These are phyloP conservation scores for Claviceps cyperi DNA, from an alignment of 2,329 filamentous ascomycete species.

Conservation along the genomic window DNA sequence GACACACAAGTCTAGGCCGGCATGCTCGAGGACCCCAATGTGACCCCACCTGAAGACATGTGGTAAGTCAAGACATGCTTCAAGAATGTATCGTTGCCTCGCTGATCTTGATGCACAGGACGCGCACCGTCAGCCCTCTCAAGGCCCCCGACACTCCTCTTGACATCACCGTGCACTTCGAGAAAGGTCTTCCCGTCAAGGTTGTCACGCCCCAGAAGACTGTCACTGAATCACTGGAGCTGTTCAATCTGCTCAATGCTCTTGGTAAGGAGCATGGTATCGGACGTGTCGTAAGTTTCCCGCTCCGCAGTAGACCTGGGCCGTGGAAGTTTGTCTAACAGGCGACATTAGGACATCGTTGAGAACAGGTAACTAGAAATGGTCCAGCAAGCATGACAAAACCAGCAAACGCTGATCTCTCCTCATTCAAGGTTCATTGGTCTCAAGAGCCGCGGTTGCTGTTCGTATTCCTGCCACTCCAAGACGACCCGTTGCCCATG, in stretches of 20 bases:
- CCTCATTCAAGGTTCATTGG: not conserved
- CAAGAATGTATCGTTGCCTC: not conserved
- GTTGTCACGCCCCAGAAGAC: not conserved
- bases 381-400: not conserved
- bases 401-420: not conserved
- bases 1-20: not conserved
- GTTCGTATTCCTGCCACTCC: not conserved
- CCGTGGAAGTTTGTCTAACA: not conserved
- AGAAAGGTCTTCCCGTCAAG: slow-evolving; percentile 3
- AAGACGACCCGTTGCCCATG: not conserved
- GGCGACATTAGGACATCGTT: not conserved
- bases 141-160: slow-evolving; percentile 1
- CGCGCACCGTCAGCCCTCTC: slow-evolving; percentile 1
- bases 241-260: not conserved
- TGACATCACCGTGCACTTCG: not conserved
- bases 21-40: slow-evolving; percentile 1
- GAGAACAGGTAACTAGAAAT: not conserved
- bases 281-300: not conserved
- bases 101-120: not conserved
- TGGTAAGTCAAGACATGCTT: not conserved
- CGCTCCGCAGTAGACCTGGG: too few species aligned
- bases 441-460: slow-evolving; percentile 1
- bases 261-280: not conserved
- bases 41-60: not conserved
- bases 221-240: slow-evolving; percentile 1